Conservation (phyloP, 306 rosid genomes). For the Begonia peltatifolia region DNA sequence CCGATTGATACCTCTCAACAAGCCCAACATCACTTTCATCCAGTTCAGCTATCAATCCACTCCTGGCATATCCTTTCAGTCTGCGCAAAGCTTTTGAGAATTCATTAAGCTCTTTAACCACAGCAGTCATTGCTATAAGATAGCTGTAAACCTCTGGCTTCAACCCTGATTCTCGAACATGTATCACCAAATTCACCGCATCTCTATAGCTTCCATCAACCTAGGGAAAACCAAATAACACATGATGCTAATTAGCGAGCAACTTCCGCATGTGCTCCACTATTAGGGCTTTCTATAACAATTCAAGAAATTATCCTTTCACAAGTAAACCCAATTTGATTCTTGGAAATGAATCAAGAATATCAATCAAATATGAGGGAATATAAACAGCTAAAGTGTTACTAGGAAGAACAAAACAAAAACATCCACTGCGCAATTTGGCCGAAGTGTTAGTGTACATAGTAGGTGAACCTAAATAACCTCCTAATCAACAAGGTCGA, state of each 20-base stretch:
- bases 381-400: too few species aligned
- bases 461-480: too few species aligned
- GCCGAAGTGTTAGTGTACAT: too few species aligned
- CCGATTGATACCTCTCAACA: constrained; percentile 58
- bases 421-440: too few species aligned
- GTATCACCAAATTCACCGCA: constrained; percentile 64
- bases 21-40: constrained; percentile 43
- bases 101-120: constrained; percentile 84
- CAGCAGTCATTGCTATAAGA: constrained; percentile 89
- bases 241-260: constrained; percentile 1
- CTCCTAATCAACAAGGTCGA: too few species aligned
- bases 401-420: too few species aligned
- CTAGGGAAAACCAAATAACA: constrained; percentile 23
- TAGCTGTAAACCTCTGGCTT: constrained; percentile 87
- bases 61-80: constrained; percentile 42
- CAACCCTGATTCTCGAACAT: constrained; percentile 69
- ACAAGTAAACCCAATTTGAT: too few species aligned
- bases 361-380: too few species aligned
- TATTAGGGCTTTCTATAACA: too few species aligned
- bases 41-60: constrained; percentile 42
- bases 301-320: too few species aligned
- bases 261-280: not conserved
- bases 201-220: constrained; percentile 59
- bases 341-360: too few species aligned
- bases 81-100: constrained; percentile 71